phyloP scores from a whole-genome alignment of 78 protist genomes.

The Andalucia godoyi region DNA sequence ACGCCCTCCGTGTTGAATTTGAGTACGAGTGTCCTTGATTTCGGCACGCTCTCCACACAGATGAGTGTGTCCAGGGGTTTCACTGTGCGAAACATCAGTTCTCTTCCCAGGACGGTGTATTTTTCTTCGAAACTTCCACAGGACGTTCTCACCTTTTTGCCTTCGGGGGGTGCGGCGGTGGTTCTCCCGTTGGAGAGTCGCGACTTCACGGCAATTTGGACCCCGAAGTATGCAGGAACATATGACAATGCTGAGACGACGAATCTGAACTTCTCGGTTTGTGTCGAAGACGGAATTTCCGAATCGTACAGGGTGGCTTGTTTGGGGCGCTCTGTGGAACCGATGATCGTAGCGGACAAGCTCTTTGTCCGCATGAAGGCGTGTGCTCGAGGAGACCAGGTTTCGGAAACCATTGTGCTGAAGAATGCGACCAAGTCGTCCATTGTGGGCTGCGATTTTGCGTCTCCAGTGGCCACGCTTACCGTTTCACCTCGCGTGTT shows the following conservation, averaged over 20 bases:
- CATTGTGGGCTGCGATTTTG: no score
- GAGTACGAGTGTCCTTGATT: not conserved
- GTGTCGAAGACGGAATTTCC: not conserved
- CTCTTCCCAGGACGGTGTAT: not conserved
- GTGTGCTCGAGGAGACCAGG: not conserved
- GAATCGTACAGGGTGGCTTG: not conserved
- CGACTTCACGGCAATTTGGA: not conserved
- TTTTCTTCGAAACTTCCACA: not conserved
- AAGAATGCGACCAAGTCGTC: not conserved
- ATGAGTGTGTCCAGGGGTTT: not conserved
- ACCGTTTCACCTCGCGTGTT: no score
- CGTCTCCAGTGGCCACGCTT: no score
- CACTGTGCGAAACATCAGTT: not conserved
- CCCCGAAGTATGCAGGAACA: not conserved
- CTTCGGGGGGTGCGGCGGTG: not conserved
- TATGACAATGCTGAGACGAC: not conserved
- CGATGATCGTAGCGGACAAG: not conserved
- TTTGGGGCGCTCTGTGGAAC: not conserved
- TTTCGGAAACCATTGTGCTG: not conserved
- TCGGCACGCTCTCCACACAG: slow-evolving; percentile 1
- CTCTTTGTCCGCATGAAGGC: no score
- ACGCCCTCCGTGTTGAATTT: not conserved
- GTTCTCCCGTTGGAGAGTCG: not conserved
- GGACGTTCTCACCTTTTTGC: not conserved
- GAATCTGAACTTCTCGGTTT: slow-evolving; percentile 1